Base-by-base conservation (phyloP, 805 yeast genomes). In the Candida nitratophila region DNA sequence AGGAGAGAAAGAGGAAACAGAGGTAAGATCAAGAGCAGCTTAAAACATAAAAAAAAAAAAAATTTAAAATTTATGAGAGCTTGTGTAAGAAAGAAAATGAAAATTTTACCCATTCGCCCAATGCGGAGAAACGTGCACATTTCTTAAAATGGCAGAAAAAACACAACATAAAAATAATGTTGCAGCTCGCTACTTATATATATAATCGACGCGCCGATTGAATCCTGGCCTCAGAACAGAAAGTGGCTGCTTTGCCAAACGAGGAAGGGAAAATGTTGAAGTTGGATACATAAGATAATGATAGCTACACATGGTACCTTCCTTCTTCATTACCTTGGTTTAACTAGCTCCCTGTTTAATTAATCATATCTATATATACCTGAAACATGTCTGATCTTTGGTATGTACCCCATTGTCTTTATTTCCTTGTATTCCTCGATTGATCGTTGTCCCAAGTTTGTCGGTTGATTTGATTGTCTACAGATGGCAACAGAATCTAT, bases 321-420 rank as follows among this genome's bases (percentile, higher is more conserved):
- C 27, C 10, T 10, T 24, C 10, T 24, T 24, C 27, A 7, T 24
- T 24, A 24, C 27, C 6, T 24, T 10, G 10, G 10, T 24, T 10
- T 7, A 7, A 24, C 10, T 24, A 24, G 27, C 27, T 24, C 27
- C 27, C 10, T 24, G 27, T 24, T 24, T 45, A 27, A 20, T 34
- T 29, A 42, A 37, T 44, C 47, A 57, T 34, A 34, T 34, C 24
- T 17, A 16, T 11, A 24, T n/a, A 17, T 24, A 24, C 27, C n/a
- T 24, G 27, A 43, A 64, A 54, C 58, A 81, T 81, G 86, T 77
- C 86, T 65, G 86, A 81, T 67, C 82, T 81, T 71, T 81, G 86
- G 86, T 81, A 77, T 57, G 86, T 75, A 39, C 32, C n/a, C 35
- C 27, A 24, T 24, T 24, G 27, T 24, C 6, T 32, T 32, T n/a